Conservation (phyloP, 331 rosid genomes). For the Prunus yedoensis region DNA sequence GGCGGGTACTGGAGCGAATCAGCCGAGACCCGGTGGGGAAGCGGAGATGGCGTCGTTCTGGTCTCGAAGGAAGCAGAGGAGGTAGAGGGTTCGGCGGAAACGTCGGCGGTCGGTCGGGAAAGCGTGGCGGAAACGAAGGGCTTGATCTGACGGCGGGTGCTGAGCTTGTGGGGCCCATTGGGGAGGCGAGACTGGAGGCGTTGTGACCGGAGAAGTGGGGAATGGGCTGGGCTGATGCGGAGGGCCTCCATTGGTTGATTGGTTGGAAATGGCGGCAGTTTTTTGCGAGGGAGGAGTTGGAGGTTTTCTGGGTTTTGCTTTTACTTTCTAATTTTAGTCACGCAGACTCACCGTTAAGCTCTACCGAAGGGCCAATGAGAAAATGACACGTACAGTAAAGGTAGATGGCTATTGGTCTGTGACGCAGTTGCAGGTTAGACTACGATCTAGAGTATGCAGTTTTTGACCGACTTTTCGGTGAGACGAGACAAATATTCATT, state of each 20-base stretch:
- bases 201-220: conserved; percentile 15
- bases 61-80: conserved; percentile 19
- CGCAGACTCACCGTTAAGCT: not conserved
- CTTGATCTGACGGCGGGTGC: conserved; percentile 7
- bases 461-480: not conserved
- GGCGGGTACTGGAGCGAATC: conserved; percentile 62
- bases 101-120: conserved; percentile 42
- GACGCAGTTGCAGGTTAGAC: not conserved
- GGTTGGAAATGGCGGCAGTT: not conserved
- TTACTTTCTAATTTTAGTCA: not conserved
- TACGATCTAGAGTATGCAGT: not conserved
- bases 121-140: conserved; percentile 41
- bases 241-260: conserved; percentile 47
- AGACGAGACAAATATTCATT: too few species aligned
- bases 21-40: conserved; percentile 40
- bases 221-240: conserved; percentile 20
- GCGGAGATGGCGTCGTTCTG: conserved; percentile 10
- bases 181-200: not conserved
- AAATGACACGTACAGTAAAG: not conserved
- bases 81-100: conserved; percentile 21
- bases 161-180: conserved; percentile 5
- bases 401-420: not conserved
- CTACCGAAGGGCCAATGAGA: not conserved
- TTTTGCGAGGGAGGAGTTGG: not conserved
- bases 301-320: not conserved